A percentile compares a stretch with the other conserved stretches of the same genome.
phyloP scores from a whole-genome alignment of 108 stramenopile species.

The Skeletonema tropicum region DNA sequence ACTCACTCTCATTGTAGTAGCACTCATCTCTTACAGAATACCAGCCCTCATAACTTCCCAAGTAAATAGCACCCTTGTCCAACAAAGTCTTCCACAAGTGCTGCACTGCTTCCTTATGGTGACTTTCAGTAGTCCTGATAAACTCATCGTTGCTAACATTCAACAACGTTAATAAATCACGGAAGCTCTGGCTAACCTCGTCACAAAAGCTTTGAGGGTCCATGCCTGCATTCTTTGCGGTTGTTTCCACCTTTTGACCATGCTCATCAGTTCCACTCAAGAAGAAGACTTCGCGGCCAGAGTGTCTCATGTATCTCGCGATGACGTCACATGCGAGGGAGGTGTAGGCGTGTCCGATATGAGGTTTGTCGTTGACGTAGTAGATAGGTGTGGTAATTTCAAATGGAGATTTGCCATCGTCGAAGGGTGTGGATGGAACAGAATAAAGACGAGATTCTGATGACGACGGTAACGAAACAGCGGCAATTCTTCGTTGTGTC shows the following conservation, averaged over 20 bases:
- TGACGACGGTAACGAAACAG: not conserved
- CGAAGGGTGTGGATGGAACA: conserved; percentile 58
- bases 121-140: conserved; percentile 90
- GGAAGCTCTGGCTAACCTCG: conserved; percentile 77
- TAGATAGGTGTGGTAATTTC: conserved; percentile 98
- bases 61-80: conserved; percentile 88
- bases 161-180: conserved; percentile 78
- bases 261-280: conserved; percentile 98
- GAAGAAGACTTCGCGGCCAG: conserved; percentile 91
- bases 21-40: conserved; percentile 98
- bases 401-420: conserved; percentile 82
- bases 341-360: conserved; percentile 99
- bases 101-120: conserved; percentile 84
- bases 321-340: conserved; percentile 94
- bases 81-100: conserved; percentile 86
- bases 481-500: not conserved
- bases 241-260: conserved; percentile 95
- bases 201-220: conserved; percentile 87
- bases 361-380: conserved; percentile 98
- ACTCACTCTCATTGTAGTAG: conserved; percentile 93
- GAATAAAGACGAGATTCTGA: conserved; percentile 14
- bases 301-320: conserved; percentile 94
- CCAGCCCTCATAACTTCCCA: conserved; percentile 97
- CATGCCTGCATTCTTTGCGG: conserved; percentile 73
- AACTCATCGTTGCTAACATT: conserved; percentile 88